Base-by-base conservation (phyloP, 495 filamentous ascomycete genomes). In the Lindgomyces ingoldianus region DNA sequence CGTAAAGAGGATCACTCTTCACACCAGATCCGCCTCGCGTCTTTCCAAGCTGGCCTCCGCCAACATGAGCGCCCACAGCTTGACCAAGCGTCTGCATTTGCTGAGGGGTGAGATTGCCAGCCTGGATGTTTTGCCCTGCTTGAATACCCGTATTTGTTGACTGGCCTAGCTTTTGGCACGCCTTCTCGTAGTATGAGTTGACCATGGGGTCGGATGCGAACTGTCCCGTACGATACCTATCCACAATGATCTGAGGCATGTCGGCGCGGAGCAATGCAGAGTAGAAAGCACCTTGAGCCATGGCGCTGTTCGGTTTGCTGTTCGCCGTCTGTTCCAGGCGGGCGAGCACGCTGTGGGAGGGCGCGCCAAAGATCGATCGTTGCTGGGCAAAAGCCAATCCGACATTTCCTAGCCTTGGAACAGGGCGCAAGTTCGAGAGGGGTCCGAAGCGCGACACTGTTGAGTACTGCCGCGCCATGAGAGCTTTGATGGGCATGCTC, bases 201-300 rank as follows among this genome's bases (percentile, higher is more conserved):
- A 89, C 87, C 21, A 84, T 79, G 9, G 82, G 70, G 72, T 91
- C 96, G 6, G 81, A 85, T 1, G 93, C 91, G 78, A 92, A 98
- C 50, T 87, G 85, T 59, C 89, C 89, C 27, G 85, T 91, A 66
- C 91, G 87, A 74, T 96, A 92, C 67, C 94, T 81, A 73, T 98
- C 92, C 42, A 96, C 81, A 27, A 98, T 80, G 51, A 98, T 96
- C 6, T 90, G 87, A 4, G 94, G 90, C 87, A 96, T 92, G 71
- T 95, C 91, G 11, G 91, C 91, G 66, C 85, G 87, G 22, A 97
- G 79, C n/a, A 98, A 84, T 33, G 91, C 87, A 70, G 91, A 86
- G 75, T 98, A 98, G 74, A 98, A 96, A 21, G 90, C 86, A 76
- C 91, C 92, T 75, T 98, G 94, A 16, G 91, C 87, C 25, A 85